Conservation (phyloP, 371 early-diverging fungal species). For the Lichtheimia hyalospora region DNA sequence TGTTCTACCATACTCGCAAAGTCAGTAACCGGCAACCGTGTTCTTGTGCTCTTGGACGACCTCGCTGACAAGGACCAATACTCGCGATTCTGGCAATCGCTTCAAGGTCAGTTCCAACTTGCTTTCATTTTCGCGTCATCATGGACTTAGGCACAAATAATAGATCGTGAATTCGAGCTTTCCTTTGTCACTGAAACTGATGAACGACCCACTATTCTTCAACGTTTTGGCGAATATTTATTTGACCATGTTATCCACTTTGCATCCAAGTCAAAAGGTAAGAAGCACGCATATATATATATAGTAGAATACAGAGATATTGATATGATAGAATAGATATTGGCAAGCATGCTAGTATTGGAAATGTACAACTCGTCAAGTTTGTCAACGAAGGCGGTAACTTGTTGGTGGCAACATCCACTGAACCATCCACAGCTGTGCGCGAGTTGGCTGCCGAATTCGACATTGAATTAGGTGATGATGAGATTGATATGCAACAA, state of each 20-base stretch:
- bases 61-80: conserved; percentile 51
- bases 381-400: conserved; percentile 94
- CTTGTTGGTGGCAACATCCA: conserved; percentile 70
- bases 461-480: conserved; percentile 75
- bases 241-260: conserved; percentile 76
- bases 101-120: conserved; percentile 53
- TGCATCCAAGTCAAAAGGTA: conserved; percentile 65
- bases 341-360: conserved; percentile 49
- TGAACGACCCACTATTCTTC: conserved; percentile 20
- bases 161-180: conserved; percentile 69
- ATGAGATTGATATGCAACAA: not conserved
- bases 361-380: conserved; percentile 65
- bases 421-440: conserved; percentile 65
- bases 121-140: not conserved
- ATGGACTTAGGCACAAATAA: not conserved
- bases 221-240: conserved; percentile 50
- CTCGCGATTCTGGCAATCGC: conserved; percentile 60
- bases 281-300: not conserved
- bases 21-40: conserved; percentile 65
- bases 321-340: conserved; percentile 10
- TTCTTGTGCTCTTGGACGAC: conserved; percentile 76
- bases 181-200: conserved; percentile 45
- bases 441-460: conserved; percentile 86
- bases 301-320: not conserved
- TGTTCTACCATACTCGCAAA: conserved; percentile 45